A percentile compares a stretch with the other conserved stretches of the same genome.
Conservation (phyloP, 148 eudicot species). For the Polygonum maritimum region DNA sequence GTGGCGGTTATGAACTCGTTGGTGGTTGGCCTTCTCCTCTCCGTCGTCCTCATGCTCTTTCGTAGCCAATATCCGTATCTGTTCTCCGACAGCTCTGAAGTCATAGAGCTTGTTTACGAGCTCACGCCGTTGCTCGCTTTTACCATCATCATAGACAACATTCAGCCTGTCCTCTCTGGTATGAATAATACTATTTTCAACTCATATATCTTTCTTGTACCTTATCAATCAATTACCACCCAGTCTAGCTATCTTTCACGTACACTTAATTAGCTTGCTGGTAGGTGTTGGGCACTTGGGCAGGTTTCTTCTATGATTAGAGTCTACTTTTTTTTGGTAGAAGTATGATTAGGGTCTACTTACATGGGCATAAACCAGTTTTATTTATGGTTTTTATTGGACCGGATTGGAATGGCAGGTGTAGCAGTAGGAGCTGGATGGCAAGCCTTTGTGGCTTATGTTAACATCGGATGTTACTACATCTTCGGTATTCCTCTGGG, state of each 20-base stretch:
- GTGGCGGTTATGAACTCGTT: constrained; percentile 17
- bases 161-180: constrained; percentile 32
- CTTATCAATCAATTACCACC: too few species aligned
- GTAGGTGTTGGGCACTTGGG: too few species aligned
- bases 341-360: too few species aligned
- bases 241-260: too few species aligned
- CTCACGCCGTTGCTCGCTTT: constrained; percentile 22
- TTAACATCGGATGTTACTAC: constrained; percentile 24
- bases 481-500: constrained; percentile 22
- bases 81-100: constrained; percentile 17
- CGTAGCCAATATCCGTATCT: constrained; percentile 14
- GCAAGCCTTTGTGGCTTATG: constrained; percentile 23
- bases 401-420: constrained; percentile 11
- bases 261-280: too few species aligned
- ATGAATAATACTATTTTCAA: too few species aligned
- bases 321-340: too few species aligned
- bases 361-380: too few species aligned
- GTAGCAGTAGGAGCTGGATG: constrained; percentile 27
- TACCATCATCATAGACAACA: constrained; percentile 19
- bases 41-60: constrained; percentile 12
- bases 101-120: constrained; percentile 13
- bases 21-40: constrained; percentile 13
- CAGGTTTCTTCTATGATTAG: too few species aligned
- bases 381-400: too few species aligned
- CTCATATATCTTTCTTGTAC: too few species aligned